Percentiles rank a stretch among this genome's conserved stretches.
Conservation (phyloP, 768 basidiomycete species). For the Leucocoprinus sp. region DNA sequence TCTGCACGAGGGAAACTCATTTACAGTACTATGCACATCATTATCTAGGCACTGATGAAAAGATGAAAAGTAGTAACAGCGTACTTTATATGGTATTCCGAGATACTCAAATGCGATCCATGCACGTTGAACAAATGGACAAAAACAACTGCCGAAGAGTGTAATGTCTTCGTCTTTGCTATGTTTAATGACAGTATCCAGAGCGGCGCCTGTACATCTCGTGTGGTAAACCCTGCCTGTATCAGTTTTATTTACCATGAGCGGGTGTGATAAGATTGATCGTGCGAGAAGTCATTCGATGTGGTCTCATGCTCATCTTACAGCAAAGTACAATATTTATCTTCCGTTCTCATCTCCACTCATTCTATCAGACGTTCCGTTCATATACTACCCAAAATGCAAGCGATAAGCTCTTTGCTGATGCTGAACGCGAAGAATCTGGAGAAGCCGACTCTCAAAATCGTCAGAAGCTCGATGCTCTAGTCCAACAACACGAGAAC, state of each 20-base stretch:
- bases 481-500: constrained; percentile 44
- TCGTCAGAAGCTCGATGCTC: constrained; percentile 10
- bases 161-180: constrained; percentile 42
- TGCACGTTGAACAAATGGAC: constrained; percentile 76
- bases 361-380: background rate
- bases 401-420: constrained; percentile 58
- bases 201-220: constrained; percentile 38
- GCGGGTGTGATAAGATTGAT: background rate
- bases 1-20: background rate
- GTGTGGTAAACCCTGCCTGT: constrained; percentile 28
- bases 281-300: background rate
- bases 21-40: constrained; percentile 16
- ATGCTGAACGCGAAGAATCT: constrained; percentile 49
- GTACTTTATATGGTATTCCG: constrained; percentile 61
- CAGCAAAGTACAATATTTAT: background rate
- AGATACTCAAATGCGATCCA: constrained; percentile 73
- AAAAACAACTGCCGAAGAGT: constrained; percentile 68
- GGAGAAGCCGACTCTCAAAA: constrained; percentile 18
- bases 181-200: constrained; percentile 48
- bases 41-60: background rate
- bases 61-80: constrained; percentile 8
- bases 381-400: constrained; percentile 20
- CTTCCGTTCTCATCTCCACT: background rate
- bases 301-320: too few species aligned
- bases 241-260: constrained; percentile 16